Evolutionary conservation across 108 stramenopile species (phyloP), one percentile per base, ranked within the genome.

Genomic region (Schizochytrium sp.): DNA sequence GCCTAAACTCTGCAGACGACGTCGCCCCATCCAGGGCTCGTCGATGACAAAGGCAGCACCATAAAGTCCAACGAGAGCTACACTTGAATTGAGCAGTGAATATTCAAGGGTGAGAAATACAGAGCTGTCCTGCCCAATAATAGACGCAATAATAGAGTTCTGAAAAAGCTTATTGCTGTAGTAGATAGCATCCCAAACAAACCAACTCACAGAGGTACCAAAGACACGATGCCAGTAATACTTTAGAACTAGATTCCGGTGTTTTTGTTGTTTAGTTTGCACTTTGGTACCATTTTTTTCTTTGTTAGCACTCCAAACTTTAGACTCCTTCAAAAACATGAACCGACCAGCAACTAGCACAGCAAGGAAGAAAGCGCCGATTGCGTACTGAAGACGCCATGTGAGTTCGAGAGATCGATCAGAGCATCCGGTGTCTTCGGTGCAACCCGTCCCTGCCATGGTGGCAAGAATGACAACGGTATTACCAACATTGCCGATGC

Each of bases 131-230:
- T 44, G 64, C 42, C 64, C 64, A 69, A 69, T 69, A 44, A 69
- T 69, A 1, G 64, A 38, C 12, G 64, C 64, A 12, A 89, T 73
- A 13, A 91, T 83, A 47, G 83, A 61, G 61, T 56, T 50, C 2
- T 56, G 42, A 60, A 89, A 91, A 5, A 91, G 72, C 60, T 57
- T 58, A 47, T 93, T 93, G 56, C 91, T 93, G 91, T 94, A 94
- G 57, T 92, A 93, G 13, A 73, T 42, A 28, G 94, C 91, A 72
- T 94, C 94, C 45, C 91, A 92, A 19, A 94, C 46, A 41, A 94
- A 94, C 94, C 94, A 94, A 38, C 90, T 69, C 40, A 90, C 91
- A 17, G 93, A 92, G 40, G 93, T 93, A 46, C 94, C 94, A 38
- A 91, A 10, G 47, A 94, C 69, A 46, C 73, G 47, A 28, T 50